Base-by-base conservation (phyloP, 1,284 basidiomycete genomes). In the Leccinum laetum region DNA sequence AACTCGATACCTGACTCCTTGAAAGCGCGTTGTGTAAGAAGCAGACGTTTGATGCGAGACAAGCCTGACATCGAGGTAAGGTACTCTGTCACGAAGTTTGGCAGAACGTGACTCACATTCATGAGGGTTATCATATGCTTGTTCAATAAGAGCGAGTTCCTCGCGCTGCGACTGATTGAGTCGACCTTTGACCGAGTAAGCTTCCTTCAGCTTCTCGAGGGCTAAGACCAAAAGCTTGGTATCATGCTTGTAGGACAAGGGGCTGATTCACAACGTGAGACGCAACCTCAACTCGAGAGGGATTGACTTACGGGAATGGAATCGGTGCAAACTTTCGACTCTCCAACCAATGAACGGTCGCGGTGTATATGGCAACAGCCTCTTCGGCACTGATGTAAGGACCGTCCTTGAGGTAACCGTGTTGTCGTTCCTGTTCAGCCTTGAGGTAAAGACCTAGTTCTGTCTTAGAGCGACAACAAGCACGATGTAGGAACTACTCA, bases 321-420 rank as follows among this genome's bases (percentile, higher is more conserved):
- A 98, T 99, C 1, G 96, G 96, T 6, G 95, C 92, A 78, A 96
- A 98, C 78, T 98, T 98, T 70, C 96, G 87, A 72, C 91, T 95
- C 79, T 99, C 96, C 32, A 98, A 84, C 96, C 96, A 99, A 79
- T 98, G 96, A 4, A 98, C 96, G 0, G 96, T 98, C 16, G 95
- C 94, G 0, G 96, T 97, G 79, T 98, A 98, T 74, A 98, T 95
- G 2, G 96, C 96, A 18, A 98, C 96, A 61, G 96, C 96, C 77
- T 98, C 96, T 78, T 98, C 96, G 6, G 96, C 94, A 71, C 93
- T 96, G 77, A 99, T 95, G 77, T 98, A 98, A 13, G 96, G 95
- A 61, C 96, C 96, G 78, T 98, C 96, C 82, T 98, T 98, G 69
- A 98, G 87, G 77, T 98, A 98, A 10, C 92, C 94, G 72, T 99